Percentiles rank a stretch among this genome's conserved stretches.
These are phyloP conservation scores for Penicillium sp. DNA, from an alignment of 2,329 filamentous ascomycete species.

Conservation along the genomic window DNA sequence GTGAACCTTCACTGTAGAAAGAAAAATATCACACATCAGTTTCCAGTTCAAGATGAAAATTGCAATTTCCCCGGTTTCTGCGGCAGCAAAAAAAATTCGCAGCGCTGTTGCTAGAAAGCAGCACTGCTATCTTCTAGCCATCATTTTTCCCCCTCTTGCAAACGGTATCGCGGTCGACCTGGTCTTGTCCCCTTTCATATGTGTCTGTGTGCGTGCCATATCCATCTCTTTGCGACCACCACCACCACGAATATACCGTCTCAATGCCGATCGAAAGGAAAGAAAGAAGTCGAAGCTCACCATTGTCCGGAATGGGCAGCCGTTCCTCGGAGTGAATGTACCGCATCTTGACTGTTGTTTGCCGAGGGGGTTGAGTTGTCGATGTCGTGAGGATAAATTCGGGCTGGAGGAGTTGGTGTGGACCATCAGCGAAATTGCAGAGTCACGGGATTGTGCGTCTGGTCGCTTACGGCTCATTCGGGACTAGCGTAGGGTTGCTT, in stretches of 20 bases:
- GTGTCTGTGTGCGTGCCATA: background rate
- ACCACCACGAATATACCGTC: slow-evolving; percentile 20
- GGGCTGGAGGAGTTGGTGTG: slow-evolving; percentile 35
- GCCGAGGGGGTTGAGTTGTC: slow-evolving; percentile 45
- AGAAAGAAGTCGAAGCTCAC: slow-evolving; percentile 64
- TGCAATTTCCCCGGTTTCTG: slow-evolving; percentile 1
- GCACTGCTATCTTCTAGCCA: background rate
- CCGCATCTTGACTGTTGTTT: slow-evolving; percentile 81
- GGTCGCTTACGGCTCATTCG: slow-evolving; percentile 42
- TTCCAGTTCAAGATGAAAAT: background rate
- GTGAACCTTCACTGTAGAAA: slow-evolving; percentile 81
- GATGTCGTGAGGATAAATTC: slow-evolving; percentile 47
- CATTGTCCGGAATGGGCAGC: slow-evolving; percentile 94
- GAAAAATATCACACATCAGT: slow-evolving; percentile 34
- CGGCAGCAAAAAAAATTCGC: too few relatives aligned
- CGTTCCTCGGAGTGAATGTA: slow-evolving; percentile 99
- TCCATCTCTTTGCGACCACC: slow-evolving; percentile 6
- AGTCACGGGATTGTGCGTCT: slow-evolving; percentile 48
- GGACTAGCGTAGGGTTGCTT: slow-evolving; percentile 47
- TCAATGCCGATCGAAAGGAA: slow-evolving; percentile 29
- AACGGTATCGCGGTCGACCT: slow-evolving; percentile 4
- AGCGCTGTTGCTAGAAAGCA: too few relatives aligned
- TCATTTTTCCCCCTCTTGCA: slow-evolving; percentile 9
- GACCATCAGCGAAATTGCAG: slow-evolving; percentile 39
- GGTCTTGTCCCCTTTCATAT: background rate